phyloP scores from a whole-genome alignment of 225 moss, liverwort and hornwort species.

The Polytrichum commune region DNA sequence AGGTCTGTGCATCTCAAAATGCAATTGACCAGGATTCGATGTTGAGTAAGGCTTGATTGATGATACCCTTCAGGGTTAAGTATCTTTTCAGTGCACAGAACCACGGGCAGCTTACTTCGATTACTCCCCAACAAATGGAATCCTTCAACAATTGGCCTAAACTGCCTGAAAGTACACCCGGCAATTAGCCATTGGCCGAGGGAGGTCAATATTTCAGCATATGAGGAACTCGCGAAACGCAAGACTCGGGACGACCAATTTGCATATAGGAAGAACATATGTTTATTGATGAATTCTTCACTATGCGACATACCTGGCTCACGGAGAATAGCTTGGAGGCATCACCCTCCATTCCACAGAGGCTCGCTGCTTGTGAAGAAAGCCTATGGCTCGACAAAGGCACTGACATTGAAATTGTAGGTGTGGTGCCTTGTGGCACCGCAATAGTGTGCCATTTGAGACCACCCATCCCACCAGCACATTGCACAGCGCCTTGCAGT shows the following conservation, averaged over 20 bases:
- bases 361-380: conserved; percentile 9
- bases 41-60: too few relatives aligned
- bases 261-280: not conserved
- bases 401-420: conserved; percentile 16
- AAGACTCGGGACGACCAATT: not conserved
- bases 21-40: too few relatives aligned
- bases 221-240: not conserved
- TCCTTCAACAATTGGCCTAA: too few relatives aligned
- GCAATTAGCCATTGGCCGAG: too few relatives aligned
- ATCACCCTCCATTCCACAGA: conserved; percentile 16
- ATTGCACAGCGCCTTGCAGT: conserved; percentile 38
- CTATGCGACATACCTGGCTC: conserved; percentile 19
- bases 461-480: conserved; percentile 17
- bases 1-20: too few relatives aligned
- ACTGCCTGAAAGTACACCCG: too few relatives aligned
- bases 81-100: too few relatives aligned
- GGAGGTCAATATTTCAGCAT: not conserved
- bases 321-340: conserved; percentile 21
- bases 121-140: too few relatives aligned
- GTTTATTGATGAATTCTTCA: too few relatives aligned
- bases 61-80: too few relatives aligned
- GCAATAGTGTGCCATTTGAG: conserved; percentile 13
- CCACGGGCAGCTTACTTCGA: too few relatives aligned
- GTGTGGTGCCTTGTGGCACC: not conserved
- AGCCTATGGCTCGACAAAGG: conserved; percentile 23